Conservation (phyloP, 768 basidiomycete genomes). For the Rhizopogon rudus region DNA sequence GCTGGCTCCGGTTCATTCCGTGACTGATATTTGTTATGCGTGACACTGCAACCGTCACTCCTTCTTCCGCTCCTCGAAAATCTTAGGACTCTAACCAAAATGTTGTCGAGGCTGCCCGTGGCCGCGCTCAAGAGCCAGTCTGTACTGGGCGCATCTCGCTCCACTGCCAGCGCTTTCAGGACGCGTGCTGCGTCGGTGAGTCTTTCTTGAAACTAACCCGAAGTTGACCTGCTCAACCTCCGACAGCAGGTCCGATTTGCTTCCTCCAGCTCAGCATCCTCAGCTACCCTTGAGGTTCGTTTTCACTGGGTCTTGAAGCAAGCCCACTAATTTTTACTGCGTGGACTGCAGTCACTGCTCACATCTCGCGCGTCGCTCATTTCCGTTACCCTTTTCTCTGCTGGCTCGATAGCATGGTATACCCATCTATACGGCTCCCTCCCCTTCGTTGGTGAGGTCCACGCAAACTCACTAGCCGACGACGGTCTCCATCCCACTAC, state of each 20-base stretch:
- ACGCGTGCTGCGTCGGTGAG: constrained; percentile 50
- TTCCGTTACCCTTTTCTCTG: constrained; percentile 72
- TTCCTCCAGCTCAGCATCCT: constrained; percentile 54
- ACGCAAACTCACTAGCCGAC: constrained; percentile 89
- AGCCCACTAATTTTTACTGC: not conserved
- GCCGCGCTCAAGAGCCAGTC: constrained; percentile 61
- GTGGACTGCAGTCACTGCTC: constrained; percentile 46
- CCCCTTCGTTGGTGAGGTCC: constrained; percentile 87
- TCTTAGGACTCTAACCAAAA: constrained; percentile 46
- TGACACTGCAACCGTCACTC: constrained; percentile 33
- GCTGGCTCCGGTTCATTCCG: constrained; percentile 47
- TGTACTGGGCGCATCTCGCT: constrained; percentile 41
- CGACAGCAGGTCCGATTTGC: constrained; percentile 61
- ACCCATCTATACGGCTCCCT: constrained; percentile 87
- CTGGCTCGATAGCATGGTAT: constrained; percentile 95
- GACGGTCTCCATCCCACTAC: constrained; percentile 87
- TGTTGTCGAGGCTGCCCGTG: constrained; percentile 80
- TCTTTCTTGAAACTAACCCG: constrained; percentile 11
- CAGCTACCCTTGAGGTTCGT: constrained; percentile 63
- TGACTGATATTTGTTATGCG: constrained; percentile 34
- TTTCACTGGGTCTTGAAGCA: not conserved
- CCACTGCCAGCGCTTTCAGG: constrained; percentile 34
- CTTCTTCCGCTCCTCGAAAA: constrained; percentile 38
- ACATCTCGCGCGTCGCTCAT: constrained; percentile 71
- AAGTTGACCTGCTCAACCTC: constrained; percentile 16